Base-by-base conservation (phyloP, 2,329 filamentous ascomycete species). In the Xylariomycetidae sp. region DNA sequence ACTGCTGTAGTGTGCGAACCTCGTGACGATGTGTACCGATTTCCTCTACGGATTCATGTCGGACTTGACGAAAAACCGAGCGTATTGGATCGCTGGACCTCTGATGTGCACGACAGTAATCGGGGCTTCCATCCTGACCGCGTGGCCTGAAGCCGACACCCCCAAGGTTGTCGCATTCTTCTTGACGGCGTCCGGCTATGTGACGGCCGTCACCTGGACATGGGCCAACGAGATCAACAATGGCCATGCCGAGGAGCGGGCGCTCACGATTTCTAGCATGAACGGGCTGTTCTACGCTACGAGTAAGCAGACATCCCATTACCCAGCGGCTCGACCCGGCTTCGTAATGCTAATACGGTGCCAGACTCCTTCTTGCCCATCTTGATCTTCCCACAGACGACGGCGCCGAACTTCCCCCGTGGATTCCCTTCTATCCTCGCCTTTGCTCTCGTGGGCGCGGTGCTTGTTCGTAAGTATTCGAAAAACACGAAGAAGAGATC, bases 191-290 rank as follows among this genome's bases (percentile, higher is more conserved):
- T 23, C 9, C 5, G 14, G 18, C 7, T 26, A 29, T 10, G 20
- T 17, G 6, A 59, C 59, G 3, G 57, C 53, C 4, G 51, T 61
- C 2, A 45, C 42, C 25, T 48, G 54, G 30, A 54, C 55, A 2
- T 59, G 57, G 57, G 56, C 52, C 3, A 56, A 56, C 23, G 57
- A 58, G 30, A 43, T 57, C 16, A 57, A 54, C 18, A 49, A 49
- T 3, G 50, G 47, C 3, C 47, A 58, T 28, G 54, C 51, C 2
- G 54, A 58, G 31, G 54, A 58, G 31, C 39, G 56, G 11, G 56
- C 56, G 8, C 32, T 59, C 11, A 49, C 56, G 3, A 51, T 56
- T 17, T 51, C 48, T 18, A 53, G 46, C 33, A 58, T 59, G 54
- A 58, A 58, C 27, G 51, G 51, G 7, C 33, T 59, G 8, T 50